These are phyloP conservation scores for Podaxis mareebaensis DNA, from an alignment of 768 basidiomycete species.

Conservation along the genomic window DNA sequence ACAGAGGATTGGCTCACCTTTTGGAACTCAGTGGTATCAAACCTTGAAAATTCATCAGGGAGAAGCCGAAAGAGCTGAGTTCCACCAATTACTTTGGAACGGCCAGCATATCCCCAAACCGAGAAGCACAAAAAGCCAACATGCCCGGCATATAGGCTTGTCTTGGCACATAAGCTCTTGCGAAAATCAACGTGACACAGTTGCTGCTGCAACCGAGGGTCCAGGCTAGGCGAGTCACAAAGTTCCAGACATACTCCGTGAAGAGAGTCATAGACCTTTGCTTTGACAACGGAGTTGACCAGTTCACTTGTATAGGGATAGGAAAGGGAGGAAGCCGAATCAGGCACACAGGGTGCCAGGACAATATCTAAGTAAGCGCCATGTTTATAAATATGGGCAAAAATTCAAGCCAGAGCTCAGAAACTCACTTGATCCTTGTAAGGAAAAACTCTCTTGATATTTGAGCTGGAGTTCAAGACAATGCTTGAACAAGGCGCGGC, in stretches of 20 bases:
- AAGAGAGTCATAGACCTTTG: background rate
- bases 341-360: background rate
- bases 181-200: background rate
- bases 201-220: background rate
- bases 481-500: background rate
- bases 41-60: background rate
- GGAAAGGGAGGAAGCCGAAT: background rate
- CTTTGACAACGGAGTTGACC: background rate
- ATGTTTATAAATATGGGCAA: background rate
- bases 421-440: background rate
- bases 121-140: no score
- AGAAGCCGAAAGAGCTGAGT: background rate
- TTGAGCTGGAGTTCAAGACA: background rate
- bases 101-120: background rate
- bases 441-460: background rate
- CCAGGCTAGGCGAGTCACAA: background rate
- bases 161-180: background rate
- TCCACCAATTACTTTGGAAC: background rate
- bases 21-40: background rate
- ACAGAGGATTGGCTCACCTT: background rate
- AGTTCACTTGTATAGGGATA: background rate
- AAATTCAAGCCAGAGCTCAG: background rate
- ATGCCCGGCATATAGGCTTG: background rate
- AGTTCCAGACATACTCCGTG: background rate
- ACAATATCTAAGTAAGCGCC: background rate